Evolutionary conservation across 2,329 filamentous ascomycete genomes (phyloP), one percentile per base, ranked within the genome.

Genomic region (Mycosphaerelloides madeirae): DNA sequence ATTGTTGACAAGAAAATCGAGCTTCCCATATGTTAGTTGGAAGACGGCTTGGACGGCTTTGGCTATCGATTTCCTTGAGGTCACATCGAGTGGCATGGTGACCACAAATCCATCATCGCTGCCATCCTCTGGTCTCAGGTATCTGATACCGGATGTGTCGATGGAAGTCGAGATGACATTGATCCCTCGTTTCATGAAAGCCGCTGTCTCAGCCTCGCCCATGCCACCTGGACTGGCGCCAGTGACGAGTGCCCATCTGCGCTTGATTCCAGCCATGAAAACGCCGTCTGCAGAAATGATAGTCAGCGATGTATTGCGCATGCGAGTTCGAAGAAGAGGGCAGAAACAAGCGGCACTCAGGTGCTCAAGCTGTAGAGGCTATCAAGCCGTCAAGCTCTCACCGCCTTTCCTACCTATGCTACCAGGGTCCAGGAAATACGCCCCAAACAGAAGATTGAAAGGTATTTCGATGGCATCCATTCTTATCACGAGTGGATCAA

Each of bases 1-100:
- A 45, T 75, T 75, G 58, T 76, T 75, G 48, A 75, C 53, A 1
- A 77, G 61, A 32, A 76, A 61, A 44, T 77, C 71, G 8, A 76
- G 57, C 48, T 61, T 49, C 6, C 58, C 55, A 40, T 66, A 65
- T 0, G 56, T 54, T 15, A 53, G 28, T 11, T 62, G 46, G 4
- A 46, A 6, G 2, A 71, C 57, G 3, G 55, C 39, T 8, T 56
- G 45, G 3, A 62, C 65, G 2, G 67, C 67, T 0, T 42, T 29
- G 11, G 60, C 54, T 5, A 74, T 65, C 6, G 61, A 67, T 2
- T 59, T 48, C 16, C 59, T 38, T 16, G 63, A 59, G 0, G 68
- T 69, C 3, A 75, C 63, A 48, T 76, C 72, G 6, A 74, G 54
- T 12, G 59, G 46, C 5, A 78, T 50, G 1, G 35, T 41, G 14